Base-by-base conservation (phyloP, 176 grass and related monocot genomes). In the Rhynchospora tenuis region DNA sequence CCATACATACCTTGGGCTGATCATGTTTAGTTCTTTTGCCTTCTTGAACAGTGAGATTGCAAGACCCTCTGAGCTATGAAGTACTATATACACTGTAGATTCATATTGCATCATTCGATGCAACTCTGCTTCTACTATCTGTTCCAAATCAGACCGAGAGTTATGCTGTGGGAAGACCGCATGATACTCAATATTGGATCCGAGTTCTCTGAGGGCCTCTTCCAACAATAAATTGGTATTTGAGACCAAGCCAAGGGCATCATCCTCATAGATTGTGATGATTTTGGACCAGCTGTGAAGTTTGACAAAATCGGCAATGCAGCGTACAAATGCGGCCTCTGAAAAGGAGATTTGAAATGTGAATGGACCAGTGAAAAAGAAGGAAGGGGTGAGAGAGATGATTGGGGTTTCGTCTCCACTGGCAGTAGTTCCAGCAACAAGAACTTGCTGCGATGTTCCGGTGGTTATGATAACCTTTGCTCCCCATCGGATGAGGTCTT, bases 261-360 rank as follows among this genome's bases (percentile, higher is more conserved):
- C 83, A 19, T 89, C 87, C 55, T 89, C 83, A 26, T 81, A 85
- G 43, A 89, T 26, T 11, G 82, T 77, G 14, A 89, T 66, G 14
- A 85, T 75, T 19, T 54, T 45, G 48, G 56, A 31, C 82, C 82
- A 89, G 14, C 79, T 58, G 65, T 85, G 84, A 43, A 64, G 70
- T 17, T 59, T 65, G 12, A 85, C 51, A 70, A 89, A n/a, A 50
- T 78, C 75, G 1, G 82, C 63, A 17, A 89, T 46, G 52, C 87
- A 89, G 2, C 9, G 33, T 38, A 81, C 19, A n/a, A 81, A 77
- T 1, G 14, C 26, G 1, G 38, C 47, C 24, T 44, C 28, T 23
- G 87, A 31, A 19, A 81, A 89, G 8, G 87, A 64, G 61, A 85
- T 65, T 10, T 71, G 73, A 55, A 81, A 20, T 33, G 79, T 19